Base-by-base conservation (phyloP, 164 flowering plant genomes). In the Magnolia sinica region DNA sequence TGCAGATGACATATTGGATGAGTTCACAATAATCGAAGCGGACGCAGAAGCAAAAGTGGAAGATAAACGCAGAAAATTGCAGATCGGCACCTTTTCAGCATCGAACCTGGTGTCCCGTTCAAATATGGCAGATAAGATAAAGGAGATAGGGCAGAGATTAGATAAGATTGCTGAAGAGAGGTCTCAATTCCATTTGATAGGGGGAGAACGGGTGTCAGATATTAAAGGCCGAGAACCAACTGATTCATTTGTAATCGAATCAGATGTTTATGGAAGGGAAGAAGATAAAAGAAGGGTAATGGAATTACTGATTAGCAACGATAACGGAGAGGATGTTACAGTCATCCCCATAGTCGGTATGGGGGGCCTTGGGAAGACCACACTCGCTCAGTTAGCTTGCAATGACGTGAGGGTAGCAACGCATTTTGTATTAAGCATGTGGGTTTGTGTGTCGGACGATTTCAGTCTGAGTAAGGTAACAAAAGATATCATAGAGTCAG, bases 281-380 rank as follows among this genome's bases (percentile, higher is more conserved):
- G 68, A 61, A 37, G 76, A 73, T 31, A 73, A 49, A 64, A 51
- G 45, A 20, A 64, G 8, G 24, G 16, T 73, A 20, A 45, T 73
- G 4, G 8, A 64, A 29, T 18, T 59, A 19, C 27, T 73, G 68
- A 16, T 64, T 37, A 24, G 27, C 37, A 51, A 73, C 7, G 27
- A 23, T n/a, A 7, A 16, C 27, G 22, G 13, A 2, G 29, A 11
- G 10, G 64, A 73, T 64, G 19, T 73, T 8, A 63, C 76, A 1
- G 55, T 73, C 6, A 73, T 73, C n/a, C 20, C 76, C 20, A 31
- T 73, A 29, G 67, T 73, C 37, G 76, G 76, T 19, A 73, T 61
- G 76, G 76, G 76, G 22, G 76, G 76, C 16, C 20, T 73, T 61
- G 76, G 76, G 11, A 73, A 73, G 52, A 73, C 76, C 8, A 73